These are phyloP conservation scores for Penicillium samsonianum DNA, from an alignment of 495 filamentous ascomycete genomes.

Conservation along the genomic window DNA sequence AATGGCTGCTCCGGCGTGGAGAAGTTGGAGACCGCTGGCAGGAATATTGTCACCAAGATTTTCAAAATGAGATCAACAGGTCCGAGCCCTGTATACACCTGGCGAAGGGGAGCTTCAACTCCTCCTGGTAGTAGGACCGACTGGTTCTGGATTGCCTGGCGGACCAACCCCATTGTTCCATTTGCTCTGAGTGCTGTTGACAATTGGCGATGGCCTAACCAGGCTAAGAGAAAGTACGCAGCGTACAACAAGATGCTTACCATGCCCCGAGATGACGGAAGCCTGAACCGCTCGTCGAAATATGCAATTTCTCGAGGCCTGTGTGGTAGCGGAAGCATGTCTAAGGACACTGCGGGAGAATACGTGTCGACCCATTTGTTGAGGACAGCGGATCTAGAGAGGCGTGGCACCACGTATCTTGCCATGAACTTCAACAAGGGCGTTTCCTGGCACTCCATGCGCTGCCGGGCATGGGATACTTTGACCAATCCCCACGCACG, in stretches of 20 bases:
- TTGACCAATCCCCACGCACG: constrained; percentile 16
- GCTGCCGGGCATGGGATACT: constrained; percentile 19
- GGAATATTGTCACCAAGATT: constrained; percentile 14
- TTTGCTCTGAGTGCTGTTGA: constrained; percentile 10
- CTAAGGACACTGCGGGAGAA: constrained; percentile 15
- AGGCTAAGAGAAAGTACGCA: constrained; percentile 11
- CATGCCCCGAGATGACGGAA: constrained; percentile 3
- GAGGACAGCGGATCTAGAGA: constrained; percentile 1
- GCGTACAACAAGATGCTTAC: constrained; percentile 4
- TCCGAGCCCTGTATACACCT: constrained; percentile 9
- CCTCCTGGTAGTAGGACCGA: background rate
- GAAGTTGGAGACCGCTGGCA: constrained; percentile 11
- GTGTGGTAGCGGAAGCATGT: constrained; percentile 21
- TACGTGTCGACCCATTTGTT: constrained; percentile 9
- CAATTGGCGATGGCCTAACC: constrained; percentile 11
- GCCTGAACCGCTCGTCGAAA: constrained; percentile 16
- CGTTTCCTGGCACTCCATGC: constrained; percentile 23
- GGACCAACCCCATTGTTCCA: constrained; percentile 13
- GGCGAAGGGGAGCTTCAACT: constrained; percentile 5
- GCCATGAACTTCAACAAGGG: constrained; percentile 15
- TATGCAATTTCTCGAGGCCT: constrained; percentile 11
- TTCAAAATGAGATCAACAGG: constrained; percentile 14
- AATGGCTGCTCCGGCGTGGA: constrained; percentile 13
- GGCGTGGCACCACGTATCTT: constrained; percentile 11
- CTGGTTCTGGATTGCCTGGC: constrained; percentile 4